Evolutionary conservation across 495 filamentous ascomycete genomes (phyloP), one percentile per base, ranked within the genome.

Genomic region (Bathelium albidoporum): DNA sequence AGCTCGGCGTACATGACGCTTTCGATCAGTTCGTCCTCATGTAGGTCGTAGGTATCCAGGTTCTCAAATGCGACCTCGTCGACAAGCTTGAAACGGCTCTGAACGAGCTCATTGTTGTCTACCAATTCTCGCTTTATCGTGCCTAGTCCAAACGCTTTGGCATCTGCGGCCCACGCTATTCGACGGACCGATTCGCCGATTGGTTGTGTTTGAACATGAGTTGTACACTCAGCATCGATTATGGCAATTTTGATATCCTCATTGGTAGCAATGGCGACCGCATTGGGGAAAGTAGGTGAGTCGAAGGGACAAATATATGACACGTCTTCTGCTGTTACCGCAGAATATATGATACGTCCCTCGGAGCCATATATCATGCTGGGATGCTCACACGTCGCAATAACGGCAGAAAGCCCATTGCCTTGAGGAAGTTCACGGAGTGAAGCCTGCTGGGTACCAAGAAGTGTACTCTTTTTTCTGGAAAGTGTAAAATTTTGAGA

Each of bases 301-400:
- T 97, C 82, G 66, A 99, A 92, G 7, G 89, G 80, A 67, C 89
- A 94, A 31, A 97, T 81, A 41, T 83, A 85, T 4, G 84, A 83
- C 4, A 91, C 88, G 58, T 90, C 85, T 68, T 96, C 89, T 1
- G 91, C 91, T 59, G 95, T 97, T n/a, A 97, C 87, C 1, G 95
- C 90, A 20, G 91, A 95, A 78, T 94, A 99, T 7, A 96, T 85
- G 31, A 96, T 86, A 12, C 92, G 82, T 1, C 88, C 90, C 70
- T 97, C 90, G 5, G 86, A 85, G 20, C 86, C 87, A 67, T 97
- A 97, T 59, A 97, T 95, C 58, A 99, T 73, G 66, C 88, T 95
- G 18, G 94, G 89, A 69, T 97, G 89, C 65, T 97, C 94, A 67
- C 90, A 96, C 0, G 89, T 93, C 1, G 92, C 90, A 68, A 99